phyloP scores from a whole-genome alignment of 805 yeast species.

The Starmerella etchellsii region DNA sequence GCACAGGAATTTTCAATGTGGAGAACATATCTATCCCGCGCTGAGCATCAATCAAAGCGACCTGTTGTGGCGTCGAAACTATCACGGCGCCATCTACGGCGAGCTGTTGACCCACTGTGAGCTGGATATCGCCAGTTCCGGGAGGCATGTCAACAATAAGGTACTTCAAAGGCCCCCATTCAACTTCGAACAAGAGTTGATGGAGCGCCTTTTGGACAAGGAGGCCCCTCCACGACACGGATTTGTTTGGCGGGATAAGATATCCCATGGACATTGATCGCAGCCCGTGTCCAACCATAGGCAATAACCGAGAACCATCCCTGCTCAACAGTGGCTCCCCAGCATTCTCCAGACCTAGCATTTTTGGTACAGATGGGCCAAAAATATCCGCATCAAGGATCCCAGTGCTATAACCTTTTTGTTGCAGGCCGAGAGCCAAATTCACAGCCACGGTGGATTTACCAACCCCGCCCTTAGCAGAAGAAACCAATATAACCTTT shows the following conservation, averaged over 20 bases:
- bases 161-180: slow-evolving; percentile 51
- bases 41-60: slow-evolving; percentile 66
- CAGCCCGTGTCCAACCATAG: slow-evolving; percentile 59
- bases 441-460: slow-evolving; percentile 62
- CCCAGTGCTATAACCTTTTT: slow-evolving; percentile 46
- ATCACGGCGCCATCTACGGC: slow-evolving; percentile 66
- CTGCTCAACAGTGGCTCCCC: slow-evolving; percentile 54
- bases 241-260: slow-evolving; percentile 48
- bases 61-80: slow-evolving; percentile 78
- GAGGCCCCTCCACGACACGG: slow-evolving; percentile 74
- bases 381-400: slow-evolving; percentile 69
- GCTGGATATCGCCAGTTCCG: slow-evolving; percentile 80
- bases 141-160: slow-evolving; percentile 80
- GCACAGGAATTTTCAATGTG: slow-evolving; percentile 55
- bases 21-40: slow-evolving; percentile 70
- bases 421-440: slow-evolving; percentile 48
- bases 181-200: slow-evolving; percentile 70
- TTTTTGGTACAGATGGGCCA: slow-evolving; percentile 72
- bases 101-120: slow-evolving; percentile 69
- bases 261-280: slow-evolving; percentile 88
- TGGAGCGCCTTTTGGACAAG: slow-evolving; percentile 80
- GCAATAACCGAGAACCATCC: slow-evolving; percentile 42
- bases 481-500: slow-evolving; percentile 51
- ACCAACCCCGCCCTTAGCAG: slow-evolving; percentile 76
- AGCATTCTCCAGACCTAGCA: slow-evolving; percentile 38